These are phyloP conservation scores for Firmiana major DNA, from an alignment of 345 rosid species.

Conservation along the genomic window DNA sequence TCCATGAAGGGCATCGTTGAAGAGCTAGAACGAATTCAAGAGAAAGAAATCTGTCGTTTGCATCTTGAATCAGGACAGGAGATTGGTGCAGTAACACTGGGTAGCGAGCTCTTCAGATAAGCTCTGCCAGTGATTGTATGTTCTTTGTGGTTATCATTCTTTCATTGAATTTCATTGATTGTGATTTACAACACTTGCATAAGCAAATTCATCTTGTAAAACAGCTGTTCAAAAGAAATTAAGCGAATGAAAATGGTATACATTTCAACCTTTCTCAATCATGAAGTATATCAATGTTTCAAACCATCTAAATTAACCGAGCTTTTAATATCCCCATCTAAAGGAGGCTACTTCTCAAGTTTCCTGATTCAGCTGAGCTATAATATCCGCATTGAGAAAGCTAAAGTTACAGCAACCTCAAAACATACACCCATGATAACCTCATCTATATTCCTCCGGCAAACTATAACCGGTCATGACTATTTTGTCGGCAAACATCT, in stretches of 20 bases:
- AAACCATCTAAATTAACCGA: background rate
- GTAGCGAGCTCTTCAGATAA: conserved; percentile 38
- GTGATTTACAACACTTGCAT: background rate
- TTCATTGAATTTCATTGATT: conserved; percentile 10
- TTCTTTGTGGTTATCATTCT: conserved; percentile 1
- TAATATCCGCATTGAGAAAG: background rate
- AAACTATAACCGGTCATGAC: conserved; percentile 75
- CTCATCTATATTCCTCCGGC: conserved; percentile 74
- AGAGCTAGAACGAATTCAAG: conserved; percentile 31
- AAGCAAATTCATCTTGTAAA: background rate
- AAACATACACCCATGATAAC: conserved; percentile 1
- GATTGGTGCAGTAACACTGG: conserved; percentile 30
- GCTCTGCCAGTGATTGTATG: background rate
- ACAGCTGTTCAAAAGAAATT: background rate
- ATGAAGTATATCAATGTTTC: background rate
- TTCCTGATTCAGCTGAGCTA: background rate
- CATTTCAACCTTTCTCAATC: background rate
- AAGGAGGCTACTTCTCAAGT: conserved; percentile 9
- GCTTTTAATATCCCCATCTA: background rate
- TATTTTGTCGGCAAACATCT: conserved; percentile 82
- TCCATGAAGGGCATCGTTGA: conserved; percentile 27
- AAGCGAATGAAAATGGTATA: background rate
- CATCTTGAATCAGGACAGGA: conserved; percentile 21
- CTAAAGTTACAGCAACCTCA: conserved; percentile 30
- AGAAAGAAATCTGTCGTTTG: conserved; percentile 23